Conservation (phyloP, 495 filamentous ascomycete genomes). For the Penicillium mononematosum region DNA sequence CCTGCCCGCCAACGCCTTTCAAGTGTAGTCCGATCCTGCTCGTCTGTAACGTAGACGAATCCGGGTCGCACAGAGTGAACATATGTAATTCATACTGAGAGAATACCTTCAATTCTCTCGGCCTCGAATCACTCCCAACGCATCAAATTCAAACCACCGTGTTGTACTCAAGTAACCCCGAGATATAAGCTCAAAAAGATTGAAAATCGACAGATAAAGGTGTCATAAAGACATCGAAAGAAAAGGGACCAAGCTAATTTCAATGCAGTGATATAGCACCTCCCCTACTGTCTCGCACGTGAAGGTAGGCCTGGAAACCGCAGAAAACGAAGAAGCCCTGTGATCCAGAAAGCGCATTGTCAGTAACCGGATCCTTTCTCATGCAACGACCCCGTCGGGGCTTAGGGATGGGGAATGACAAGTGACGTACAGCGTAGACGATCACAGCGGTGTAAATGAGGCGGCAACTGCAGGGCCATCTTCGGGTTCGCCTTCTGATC, state of each 20-base stretch:
- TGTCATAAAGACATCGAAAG: slow-evolving; percentile 20
- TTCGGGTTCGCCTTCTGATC: slow-evolving; percentile 67
- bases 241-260: slow-evolving; percentile 20
- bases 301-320: slow-evolving; percentile 77
- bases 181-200: slow-evolving; percentile 21
- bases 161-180: slow-evolving; percentile 20
- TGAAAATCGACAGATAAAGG: slow-evolving; percentile 23
- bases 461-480: slow-evolving; percentile 75
- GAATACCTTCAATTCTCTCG: slow-evolving; percentile 7
- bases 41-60: slow-evolving; percentile 10
- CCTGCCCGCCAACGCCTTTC: slow-evolving; percentile 25
- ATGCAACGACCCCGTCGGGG: background rate
- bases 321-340: slow-evolving; percentile 90
- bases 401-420: slow-evolving; percentile 29
- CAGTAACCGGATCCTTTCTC: slow-evolving; percentile 8
- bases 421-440: slow-evolving; percentile 72
- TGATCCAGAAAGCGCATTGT: slow-evolving; percentile 1
- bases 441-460: slow-evolving; percentile 78
- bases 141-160: slow-evolving; percentile 13
- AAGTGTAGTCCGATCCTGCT: slow-evolving; percentile 12
- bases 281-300: slow-evolving; percentile 70
- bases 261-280: slow-evolving; percentile 76
- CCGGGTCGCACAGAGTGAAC: slow-evolving; percentile 1
- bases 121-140: slow-evolving; percentile 17
- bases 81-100: background rate